Base-by-base conservation (phyloP, 768 basidiomycete genomes). In the Boletus vermiculosoides region DNA sequence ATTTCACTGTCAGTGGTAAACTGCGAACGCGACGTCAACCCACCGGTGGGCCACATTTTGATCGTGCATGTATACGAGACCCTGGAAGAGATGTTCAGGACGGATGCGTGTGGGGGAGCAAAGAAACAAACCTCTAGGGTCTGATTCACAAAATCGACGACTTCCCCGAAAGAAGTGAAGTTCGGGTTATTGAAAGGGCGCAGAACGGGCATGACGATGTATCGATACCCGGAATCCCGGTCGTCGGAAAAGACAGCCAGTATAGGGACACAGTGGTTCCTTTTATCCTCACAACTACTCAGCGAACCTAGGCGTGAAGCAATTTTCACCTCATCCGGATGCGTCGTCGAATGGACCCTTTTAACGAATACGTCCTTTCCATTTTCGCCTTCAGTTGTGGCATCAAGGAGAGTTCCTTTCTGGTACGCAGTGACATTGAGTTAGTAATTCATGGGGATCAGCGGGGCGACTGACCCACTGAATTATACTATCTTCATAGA, bases 231-330 rank as follows among this genome's bases (percentile, higher is more conserved):
- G 0, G 45, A 34, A 37, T 67, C 59, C 10, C 23, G 16, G 1
- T 59, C 64, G 18, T 59, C 54, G 0, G 33, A 9, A 6, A 68
- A 59, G 41, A 63, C 22, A 0, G 63, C 57, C 1, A 66, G 41
- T 1, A 72, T 20, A 9, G 67, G 67, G 0, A 64, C 55, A 25
- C 69, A 72, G 28, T 68, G 68, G 33, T 71, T 71, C 5, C 15
- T 16, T 16, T 58, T 2, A 11, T 65, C 63, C 0, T 41, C 8
- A 0, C 28, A 18, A 25, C 25, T 23, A 3, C 3, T 15, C 2
- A 2, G 22, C 7, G 22, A 44, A 22, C 42, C 42, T 23, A 44
- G 22, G 8, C 42, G 42, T 2, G 22, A 44, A 44, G 42, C 42
- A 2, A 44, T 23, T 2, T 44, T 23, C 7, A 52, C 20, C 33